These are phyloP conservation scores for Fomitopsis schrenkii DNA, from an alignment of 1,284 basidiomycete species.

Conservation along the genomic window DNA sequence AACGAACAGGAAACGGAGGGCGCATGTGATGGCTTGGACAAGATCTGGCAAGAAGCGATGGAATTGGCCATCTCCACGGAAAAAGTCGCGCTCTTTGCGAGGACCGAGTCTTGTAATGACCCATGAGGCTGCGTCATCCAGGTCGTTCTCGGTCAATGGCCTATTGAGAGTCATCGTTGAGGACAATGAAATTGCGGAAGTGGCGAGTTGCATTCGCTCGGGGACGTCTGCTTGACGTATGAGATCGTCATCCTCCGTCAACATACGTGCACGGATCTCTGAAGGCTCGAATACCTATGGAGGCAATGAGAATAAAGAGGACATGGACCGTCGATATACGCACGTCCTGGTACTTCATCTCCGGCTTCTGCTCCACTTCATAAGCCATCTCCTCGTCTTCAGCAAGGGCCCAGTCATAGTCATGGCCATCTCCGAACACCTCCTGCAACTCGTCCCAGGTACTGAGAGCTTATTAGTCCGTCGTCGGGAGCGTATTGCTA, in stretches of 20 bases:
- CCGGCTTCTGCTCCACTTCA: constrained; percentile 64
- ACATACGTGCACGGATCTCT: constrained; percentile 87
- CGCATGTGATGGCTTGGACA: constrained; percentile 76
- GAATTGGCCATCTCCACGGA: constrained; percentile 55
- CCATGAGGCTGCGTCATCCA: constrained; percentile 87
- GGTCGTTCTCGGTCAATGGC: constrained; percentile 62
- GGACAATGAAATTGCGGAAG: constrained; percentile 74
- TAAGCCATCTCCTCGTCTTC: constrained; percentile 67
- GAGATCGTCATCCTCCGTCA: constrained; percentile 94
- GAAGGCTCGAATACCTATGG: constrained; percentile 94
- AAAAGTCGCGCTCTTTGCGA: constrained; percentile 75
- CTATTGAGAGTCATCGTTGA: constrained; percentile 67
- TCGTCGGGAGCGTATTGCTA: constrained; percentile 7
- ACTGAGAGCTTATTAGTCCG: constrained; percentile 40
- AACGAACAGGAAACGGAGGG: constrained; percentile 83
- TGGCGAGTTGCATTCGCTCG: constrained; percentile 93
- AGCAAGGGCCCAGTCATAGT: constrained; percentile 92
- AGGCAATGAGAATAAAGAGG: background rate
- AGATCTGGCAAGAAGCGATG: constrained; percentile 65
- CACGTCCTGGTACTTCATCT: constrained; percentile 89
- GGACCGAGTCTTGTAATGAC: constrained; percentile 82
- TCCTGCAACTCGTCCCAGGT: constrained; percentile 97
- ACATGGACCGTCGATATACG: constrained; percentile 26
- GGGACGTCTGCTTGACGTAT: constrained; percentile 91
- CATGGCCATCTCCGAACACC: constrained; percentile 95